These are phyloP conservation scores for Penicillium corylophilum DNA, from an alignment of 2,329 filamentous ascomycete genomes.

Conservation along the genomic window DNA sequence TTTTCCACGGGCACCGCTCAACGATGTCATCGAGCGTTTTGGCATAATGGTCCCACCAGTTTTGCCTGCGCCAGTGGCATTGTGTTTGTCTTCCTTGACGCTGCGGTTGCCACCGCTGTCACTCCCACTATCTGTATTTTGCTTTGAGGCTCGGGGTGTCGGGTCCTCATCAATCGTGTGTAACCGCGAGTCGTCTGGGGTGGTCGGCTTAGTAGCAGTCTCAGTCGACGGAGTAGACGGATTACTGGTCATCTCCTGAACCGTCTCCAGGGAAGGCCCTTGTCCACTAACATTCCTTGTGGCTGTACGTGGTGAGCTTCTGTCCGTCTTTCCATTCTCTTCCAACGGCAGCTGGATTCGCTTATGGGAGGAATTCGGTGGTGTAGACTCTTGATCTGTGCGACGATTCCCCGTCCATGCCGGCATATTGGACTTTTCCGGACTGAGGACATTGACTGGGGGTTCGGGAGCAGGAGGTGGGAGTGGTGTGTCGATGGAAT, in stretches of 20 bases:
- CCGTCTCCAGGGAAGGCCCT: slow-evolving; percentile 74
- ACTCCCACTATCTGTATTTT: slow-evolving; percentile 59
- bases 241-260: slow-evolving; percentile 78
- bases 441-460: slow-evolving; percentile 59
- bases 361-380: slow-evolving; percentile 41
- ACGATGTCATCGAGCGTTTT: slow-evolving; percentile 68
- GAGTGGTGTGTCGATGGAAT: slow-evolving; percentile 64
- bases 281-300: slow-evolving; percentile 60
- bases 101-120: slow-evolving; percentile 50
- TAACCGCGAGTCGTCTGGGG: slow-evolving; percentile 35
- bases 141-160: slow-evolving; percentile 45
- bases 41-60: slow-evolving; percentile 55
- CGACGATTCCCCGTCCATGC: slow-evolving; percentile 32
- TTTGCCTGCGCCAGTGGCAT: slow-evolving; percentile 40
- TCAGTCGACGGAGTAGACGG: slow-evolving; percentile 63
- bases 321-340: slow-evolving; percentile 38
- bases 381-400: slow-evolving; percentile 30
- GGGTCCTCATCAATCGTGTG: slow-evolving; percentile 37
- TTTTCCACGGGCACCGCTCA: slow-evolving; percentile 64
- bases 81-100: slow-evolving; percentile 37
- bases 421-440: slow-evolving; percentile 60
- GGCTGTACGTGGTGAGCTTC: slow-evolving; percentile 49
- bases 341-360: slow-evolving; percentile 27
- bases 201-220: slow-evolving; percentile 42
- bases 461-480: slow-evolving; percentile 60